A percentile compares a stretch with the other conserved stretches of the same genome.
These are phyloP conservation scores for Lunasporangiospora selenospora DNA, from an alignment of 192 early-diverging fungal species.

Conservation along the genomic window DNA sequence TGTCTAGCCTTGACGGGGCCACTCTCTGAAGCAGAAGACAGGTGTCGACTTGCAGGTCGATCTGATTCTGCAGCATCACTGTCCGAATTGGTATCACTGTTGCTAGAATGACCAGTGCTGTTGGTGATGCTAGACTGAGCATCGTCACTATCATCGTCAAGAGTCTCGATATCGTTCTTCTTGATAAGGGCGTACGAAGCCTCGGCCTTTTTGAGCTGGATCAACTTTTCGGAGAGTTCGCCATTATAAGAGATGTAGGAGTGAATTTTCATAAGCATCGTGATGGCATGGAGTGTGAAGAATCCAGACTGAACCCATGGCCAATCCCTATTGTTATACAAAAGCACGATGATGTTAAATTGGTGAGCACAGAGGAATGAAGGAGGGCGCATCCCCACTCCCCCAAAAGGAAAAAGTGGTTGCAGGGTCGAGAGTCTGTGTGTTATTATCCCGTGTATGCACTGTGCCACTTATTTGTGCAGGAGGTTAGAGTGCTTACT, in stretches of 20 bases:
- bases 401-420: too few species aligned
- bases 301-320: constrained; percentile 91
- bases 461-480: too few species aligned
- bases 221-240: constrained; percentile 62
- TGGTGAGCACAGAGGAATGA: too few species aligned
- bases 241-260: constrained; percentile 90
- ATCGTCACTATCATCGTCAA: constrained; percentile 4
- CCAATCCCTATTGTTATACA: constrained; percentile 69
- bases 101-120: neutral
- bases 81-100: neutral
- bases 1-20: neutral
- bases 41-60: constrained; percentile 5
- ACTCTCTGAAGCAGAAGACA: constrained; percentile 9
- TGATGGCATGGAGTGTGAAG: constrained; percentile 85
- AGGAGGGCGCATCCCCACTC: too few species aligned
- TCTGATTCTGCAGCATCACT: neutral
- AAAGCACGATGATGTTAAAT: too few species aligned
- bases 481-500: constrained; percentile 42
- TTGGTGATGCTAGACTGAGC: neutral
- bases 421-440: too few species aligned
- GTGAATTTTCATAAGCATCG: constrained; percentile 97
- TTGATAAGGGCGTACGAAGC: constrained; percentile 37
- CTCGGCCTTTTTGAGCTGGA: constrained; percentile 45
- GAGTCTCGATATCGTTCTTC: constrained; percentile 14
- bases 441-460: too few species aligned